A percentile compares a stretch with the other conserved stretches of the same genome.
Evolutionary conservation across 371 early-diverging fungal species (phyloP).

Genomic region (Mucor irregularis): DNA sequence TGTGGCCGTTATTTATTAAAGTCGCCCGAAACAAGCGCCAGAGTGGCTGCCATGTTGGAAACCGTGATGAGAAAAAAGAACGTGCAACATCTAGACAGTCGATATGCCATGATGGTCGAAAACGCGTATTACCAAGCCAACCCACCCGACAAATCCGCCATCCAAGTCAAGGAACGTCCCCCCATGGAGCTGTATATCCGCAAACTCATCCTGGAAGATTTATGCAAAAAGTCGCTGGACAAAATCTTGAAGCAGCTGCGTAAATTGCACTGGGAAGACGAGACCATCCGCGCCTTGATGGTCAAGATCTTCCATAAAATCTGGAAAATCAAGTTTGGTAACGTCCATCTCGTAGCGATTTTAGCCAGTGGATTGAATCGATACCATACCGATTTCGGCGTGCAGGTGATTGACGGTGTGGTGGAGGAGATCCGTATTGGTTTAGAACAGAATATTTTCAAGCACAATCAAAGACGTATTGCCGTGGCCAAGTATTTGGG

Average conservation of each 20-base stretch:
- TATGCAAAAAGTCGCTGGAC: slow-evolving; percentile 68
- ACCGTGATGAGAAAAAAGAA: slow-evolving; percentile 87
- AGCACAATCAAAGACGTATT: slow-evolving; percentile 88
- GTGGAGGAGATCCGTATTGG: slow-evolving; percentile 90
- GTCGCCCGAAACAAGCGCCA: slow-evolving; percentile 69
- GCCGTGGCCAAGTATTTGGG: slow-evolving; percentile 84
- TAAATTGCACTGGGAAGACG: slow-evolving; percentile 87
- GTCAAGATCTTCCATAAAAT: slow-evolving; percentile 76
- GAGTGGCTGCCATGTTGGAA: slow-evolving; percentile 76
- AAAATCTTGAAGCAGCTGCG: slow-evolving; percentile 74
- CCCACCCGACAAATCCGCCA: slow-evolving; percentile 72
- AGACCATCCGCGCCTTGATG: slow-evolving; percentile 41
- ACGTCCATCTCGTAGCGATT: slow-evolving; percentile 82
- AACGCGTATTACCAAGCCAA: slow-evolving; percentile 92
- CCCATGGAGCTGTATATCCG: slow-evolving; percentile 85
- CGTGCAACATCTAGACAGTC: slow-evolving; percentile 80
- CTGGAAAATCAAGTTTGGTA: slow-evolving; percentile 91
- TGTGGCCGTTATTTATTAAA: slow-evolving; percentile 89
- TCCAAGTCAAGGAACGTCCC: slow-evolving; percentile 64
- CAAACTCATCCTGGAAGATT: slow-evolving; percentile 81
- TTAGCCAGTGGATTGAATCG: slow-evolving; percentile 75
- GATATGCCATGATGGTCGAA: slow-evolving; percentile 86
- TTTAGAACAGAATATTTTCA: slow-evolving; percentile 81
- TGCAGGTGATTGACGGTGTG: slow-evolving; percentile 81
- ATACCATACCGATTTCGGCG: slow-evolving; percentile 86